A percentile compares a stretch with the other conserved stretches of the same genome.
phyloP scores from a whole-genome alignment of 495 filamentous ascomycete species.

The Neurospora tetrasperma region DNA sequence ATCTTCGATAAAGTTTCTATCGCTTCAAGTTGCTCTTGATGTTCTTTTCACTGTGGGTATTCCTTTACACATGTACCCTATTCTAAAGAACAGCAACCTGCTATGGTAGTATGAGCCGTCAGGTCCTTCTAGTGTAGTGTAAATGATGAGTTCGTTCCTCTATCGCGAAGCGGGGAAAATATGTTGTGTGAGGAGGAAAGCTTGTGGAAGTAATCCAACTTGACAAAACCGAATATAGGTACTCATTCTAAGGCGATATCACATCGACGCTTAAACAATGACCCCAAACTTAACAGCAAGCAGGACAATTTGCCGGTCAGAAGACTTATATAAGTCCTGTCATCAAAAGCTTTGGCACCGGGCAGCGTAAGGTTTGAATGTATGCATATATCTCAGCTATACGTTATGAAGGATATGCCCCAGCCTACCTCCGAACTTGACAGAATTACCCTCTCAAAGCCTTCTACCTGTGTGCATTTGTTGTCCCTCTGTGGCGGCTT shows the following conservation, averaged over 20 bases:
- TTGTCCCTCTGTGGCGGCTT: background rate
- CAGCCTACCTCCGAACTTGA: background rate
- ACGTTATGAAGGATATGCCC: background rate
- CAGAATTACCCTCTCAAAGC: background rate
- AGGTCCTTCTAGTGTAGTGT: background rate
- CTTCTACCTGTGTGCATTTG: background rate
- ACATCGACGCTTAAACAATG: background rate
- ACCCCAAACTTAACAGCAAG: background rate
- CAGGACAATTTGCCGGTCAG: background rate
- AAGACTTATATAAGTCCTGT: background rate
- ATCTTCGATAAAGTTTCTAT: background rate
- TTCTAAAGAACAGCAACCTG: too few relatives aligned
- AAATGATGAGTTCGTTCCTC: background rate
- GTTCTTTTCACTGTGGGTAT: background rate
- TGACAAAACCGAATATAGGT: background rate
- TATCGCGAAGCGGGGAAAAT: background rate
- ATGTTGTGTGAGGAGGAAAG: background rate
- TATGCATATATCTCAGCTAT: background rate
- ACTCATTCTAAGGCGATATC: background rate
- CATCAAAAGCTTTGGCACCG: background rate
- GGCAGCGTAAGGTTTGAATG: background rate
- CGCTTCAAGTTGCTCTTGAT: background rate
- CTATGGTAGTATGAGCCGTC: background rate
- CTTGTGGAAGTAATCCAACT: background rate
- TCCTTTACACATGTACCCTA: background rate